Evolutionary conservation across 2,329 filamentous ascomycete species (phyloP).

Genomic region (Alternaria panax): DNA sequence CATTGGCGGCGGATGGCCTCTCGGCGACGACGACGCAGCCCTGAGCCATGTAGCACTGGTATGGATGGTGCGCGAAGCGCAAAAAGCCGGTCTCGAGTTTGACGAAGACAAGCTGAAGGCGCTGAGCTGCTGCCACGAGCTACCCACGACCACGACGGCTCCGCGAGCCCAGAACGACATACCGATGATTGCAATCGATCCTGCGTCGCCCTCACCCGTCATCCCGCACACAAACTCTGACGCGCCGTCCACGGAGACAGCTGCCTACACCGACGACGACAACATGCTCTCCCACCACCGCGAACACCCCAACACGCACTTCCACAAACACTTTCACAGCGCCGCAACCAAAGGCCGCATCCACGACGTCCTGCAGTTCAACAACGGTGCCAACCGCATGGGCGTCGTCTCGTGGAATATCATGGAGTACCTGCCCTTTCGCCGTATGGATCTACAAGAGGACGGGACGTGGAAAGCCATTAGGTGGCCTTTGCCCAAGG

Average conservation of each 20-base stretch:
- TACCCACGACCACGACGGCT: conserved; percentile 17
- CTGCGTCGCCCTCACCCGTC: conserved; percentile 30
- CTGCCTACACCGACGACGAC: conserved; percentile 22
- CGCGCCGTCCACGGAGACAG: conserved; percentile 3
- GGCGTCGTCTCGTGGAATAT: conserved; percentile 74
- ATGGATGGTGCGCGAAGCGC: conserved; percentile 73
- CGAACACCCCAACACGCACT: conserved; percentile 47
- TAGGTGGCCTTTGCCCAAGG: conserved; percentile 78
- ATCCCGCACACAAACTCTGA: not conserved
- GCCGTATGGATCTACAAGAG: conserved; percentile 76
- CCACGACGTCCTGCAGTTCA: conserved; percentile 75
- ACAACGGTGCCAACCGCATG: conserved; percentile 62
- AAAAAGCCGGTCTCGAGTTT: conserved; percentile 72
- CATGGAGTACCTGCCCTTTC: conserved; percentile 84
- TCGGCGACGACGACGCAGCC: conserved; percentile 63
- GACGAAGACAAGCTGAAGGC: conserved; percentile 72
- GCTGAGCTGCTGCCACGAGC: conserved; percentile 67
- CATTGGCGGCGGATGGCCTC: conserved; percentile 77
- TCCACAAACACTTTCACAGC: conserved; percentile 65
- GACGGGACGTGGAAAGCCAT: conserved; percentile 83
- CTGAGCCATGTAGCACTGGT: conserved; percentile 73
- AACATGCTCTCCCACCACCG: conserved; percentile 25
- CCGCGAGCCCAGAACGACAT: conserved; percentile 20
- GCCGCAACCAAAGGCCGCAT: conserved; percentile 64
- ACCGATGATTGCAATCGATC: conserved; percentile 45